These are phyloP conservation scores for Manihot esculenta DNA, from an alignment of 441 rosid species.

Conservation along the genomic window DNA sequence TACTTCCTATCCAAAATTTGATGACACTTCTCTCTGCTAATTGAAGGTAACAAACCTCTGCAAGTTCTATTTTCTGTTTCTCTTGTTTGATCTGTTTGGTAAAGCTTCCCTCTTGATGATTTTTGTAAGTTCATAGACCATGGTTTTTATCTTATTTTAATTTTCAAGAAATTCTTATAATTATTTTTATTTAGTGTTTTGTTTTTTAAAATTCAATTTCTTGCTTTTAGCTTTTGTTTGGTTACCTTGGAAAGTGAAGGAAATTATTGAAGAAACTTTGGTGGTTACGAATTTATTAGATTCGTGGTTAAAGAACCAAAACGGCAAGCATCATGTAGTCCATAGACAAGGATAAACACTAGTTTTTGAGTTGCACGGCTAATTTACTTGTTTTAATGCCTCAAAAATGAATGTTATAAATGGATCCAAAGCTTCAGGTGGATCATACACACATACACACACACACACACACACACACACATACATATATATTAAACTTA, in stretches of 20 bases:
- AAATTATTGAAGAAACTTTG: background rate
- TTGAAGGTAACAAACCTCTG: slow-evolving; percentile 28
- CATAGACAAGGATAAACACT: background rate
- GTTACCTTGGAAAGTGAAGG: slow-evolving; percentile 18
- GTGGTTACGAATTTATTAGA: background rate
- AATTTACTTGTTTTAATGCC: background rate
- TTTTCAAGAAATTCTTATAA: background rate
- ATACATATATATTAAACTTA: no score
- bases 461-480: no score
- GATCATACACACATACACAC: no score
- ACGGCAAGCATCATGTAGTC: background rate
- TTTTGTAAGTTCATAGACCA: background rate
- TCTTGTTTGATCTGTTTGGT: background rate
- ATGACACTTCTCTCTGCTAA: slow-evolving; percentile 27
- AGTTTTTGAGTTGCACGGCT: background rate
- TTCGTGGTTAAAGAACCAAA: background rate
- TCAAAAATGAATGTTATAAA: background rate
- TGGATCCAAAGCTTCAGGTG: background rate
- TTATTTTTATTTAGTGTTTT: slow-evolving; percentile 2
- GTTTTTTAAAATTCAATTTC: background rate
- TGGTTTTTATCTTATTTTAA: background rate
- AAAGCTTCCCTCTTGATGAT: background rate
- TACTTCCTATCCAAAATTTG: slow-evolving; percentile 1
- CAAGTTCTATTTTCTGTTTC: background rate
- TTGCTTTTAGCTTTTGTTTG: slow-evolving; percentile 16